phyloP scores from a whole-genome alignment of 2,329 filamentous ascomycete species.

The Beauveria medogensis region DNA sequence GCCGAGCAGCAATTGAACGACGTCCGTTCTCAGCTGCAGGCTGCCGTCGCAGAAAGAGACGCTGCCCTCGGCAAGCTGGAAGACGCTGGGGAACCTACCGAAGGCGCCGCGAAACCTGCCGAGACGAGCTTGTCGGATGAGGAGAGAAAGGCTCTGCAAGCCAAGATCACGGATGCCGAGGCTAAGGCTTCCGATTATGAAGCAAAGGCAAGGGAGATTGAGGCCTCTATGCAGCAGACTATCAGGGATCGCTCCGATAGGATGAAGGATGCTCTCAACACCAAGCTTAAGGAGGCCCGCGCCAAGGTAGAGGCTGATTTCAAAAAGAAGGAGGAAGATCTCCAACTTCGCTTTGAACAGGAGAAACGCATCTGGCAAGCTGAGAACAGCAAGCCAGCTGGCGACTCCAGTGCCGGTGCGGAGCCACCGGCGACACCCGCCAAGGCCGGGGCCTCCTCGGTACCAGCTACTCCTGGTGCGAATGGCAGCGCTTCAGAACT shows the following conservation, averaged over 20 bases:
- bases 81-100: constrained; percentile 25
- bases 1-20: constrained; percentile 55
- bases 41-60: constrained; percentile 56
- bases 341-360: constrained; percentile 52
- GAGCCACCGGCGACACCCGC: constrained; percentile 20
- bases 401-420: constrained; percentile 12
- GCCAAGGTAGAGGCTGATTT: constrained; percentile 42
- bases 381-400: constrained; percentile 33
- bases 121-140: constrained; percentile 39
- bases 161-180: constrained; percentile 52
- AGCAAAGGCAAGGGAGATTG: constrained; percentile 53
- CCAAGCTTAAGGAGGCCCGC: constrained; percentile 61
- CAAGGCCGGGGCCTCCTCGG: constrained; percentile 27
- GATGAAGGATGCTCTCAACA: constrained; percentile 61
- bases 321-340: constrained; percentile 45
- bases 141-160: constrained; percentile 53
- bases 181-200: constrained; percentile 57
- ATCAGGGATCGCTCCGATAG: constrained; percentile 59
- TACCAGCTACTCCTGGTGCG: constrained; percentile 27
- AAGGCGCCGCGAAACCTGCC: constrained; percentile 14
- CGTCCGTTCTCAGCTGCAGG: constrained; percentile 51
- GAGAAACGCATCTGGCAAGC: constrained; percentile 55
- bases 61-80: constrained; percentile 38
- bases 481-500: constrained; percentile 31
- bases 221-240: constrained; percentile 51